Percentiles rank a stretch among this genome's conserved stretches.
Conservation (phyloP, 2,329 filamentous ascomycete genomes). For the Penicillium hordei region DNA sequence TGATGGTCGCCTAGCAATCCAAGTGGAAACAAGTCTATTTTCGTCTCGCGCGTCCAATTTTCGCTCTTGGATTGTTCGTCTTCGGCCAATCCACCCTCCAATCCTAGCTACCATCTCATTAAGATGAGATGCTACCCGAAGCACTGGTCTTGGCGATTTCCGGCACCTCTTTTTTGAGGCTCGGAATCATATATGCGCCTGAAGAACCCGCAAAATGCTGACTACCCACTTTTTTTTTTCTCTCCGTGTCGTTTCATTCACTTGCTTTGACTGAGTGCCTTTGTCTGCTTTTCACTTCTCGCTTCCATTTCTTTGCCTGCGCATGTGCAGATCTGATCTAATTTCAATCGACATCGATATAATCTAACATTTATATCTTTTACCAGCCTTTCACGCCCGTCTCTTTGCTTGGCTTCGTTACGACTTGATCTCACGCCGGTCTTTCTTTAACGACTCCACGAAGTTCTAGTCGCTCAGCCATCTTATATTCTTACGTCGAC, state of each 20-base stretch:
- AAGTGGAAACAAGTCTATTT: slow-evolving; percentile 1
- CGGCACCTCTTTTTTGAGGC: slow-evolving; percentile 8
- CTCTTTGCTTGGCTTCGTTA: slow-evolving; percentile 28
- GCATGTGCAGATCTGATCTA: slow-evolving; percentile 9
- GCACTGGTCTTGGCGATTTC: slow-evolving; percentile 15
- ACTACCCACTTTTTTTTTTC: slow-evolving; percentile 7
- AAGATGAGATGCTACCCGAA: slow-evolving; percentile 4
- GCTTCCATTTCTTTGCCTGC: slow-evolving; percentile 20
- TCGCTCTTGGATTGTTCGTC: neutral
- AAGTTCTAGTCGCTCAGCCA: slow-evolving; percentile 38
- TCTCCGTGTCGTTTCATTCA: neutral
- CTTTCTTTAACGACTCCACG: slow-evolving; percentile 45
- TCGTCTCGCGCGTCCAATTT: slow-evolving; percentile 9
- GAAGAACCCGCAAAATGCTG: neutral
- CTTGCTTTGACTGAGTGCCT: neutral
- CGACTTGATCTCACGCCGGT: slow-evolving; percentile 37
- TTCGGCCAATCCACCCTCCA: neutral
- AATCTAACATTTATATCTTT: slow-evolving; percentile 16
- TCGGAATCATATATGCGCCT: slow-evolving; percentile 8
- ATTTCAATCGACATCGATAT: neutral
- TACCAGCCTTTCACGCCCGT: slow-evolving; percentile 28
- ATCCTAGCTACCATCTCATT: neutral
- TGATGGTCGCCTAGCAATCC: slow-evolving; percentile 5
- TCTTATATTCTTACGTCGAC: slow-evolving; percentile 33
- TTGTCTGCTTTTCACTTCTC: neutral